Evolutionary conservation across 805 yeast species (phyloP), one percentile per base, ranked within the genome.

Genomic region (Wickerhamiella bombiphila): DNA sequence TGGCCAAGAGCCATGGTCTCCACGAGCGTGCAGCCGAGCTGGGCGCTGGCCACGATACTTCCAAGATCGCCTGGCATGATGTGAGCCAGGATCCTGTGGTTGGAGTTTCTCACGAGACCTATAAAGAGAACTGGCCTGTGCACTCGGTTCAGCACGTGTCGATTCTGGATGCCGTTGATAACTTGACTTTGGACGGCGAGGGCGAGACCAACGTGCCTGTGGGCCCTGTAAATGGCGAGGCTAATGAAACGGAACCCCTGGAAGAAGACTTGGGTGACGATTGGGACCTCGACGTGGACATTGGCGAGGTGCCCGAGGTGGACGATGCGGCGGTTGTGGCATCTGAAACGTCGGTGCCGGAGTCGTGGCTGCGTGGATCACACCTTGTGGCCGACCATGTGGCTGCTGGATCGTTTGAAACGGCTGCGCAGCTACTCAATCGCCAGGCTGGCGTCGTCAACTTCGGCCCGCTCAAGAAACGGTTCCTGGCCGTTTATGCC

Each of bases 391-490:
- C 94, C 22, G 83, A 82, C 20, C 81, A 83, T 50, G 85, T 79
- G 52, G 96, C 98, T 2, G 85, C 95, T 2, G 99, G 99, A 50
- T 80, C 93, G 3, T 88, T 88, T 56, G 96, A 85, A 48, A 80
- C 88, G 38, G 99, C 97, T 28, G 91, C 95, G 29, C 93, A 85
- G 52, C 71, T 93, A 54, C 69, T 91, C 51, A 75, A 78, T 64
- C 79, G 88, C 53, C 98, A 93, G 60, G 66, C 77, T 32, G 98
- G 96, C 50, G 72, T 82, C 36, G 76, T 72, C 20, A 68, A 81
- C 49, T 88, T 93, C 56, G 93, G 76, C 52, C 97, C 97, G 11
- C 69, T 91, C 50, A 75, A 88, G 61, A 55, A 66, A 21, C 70
- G 94, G 43, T 91, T 91, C 64, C 49, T 80, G 56, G 88, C 83